phyloP scores from a whole-genome alignment of 257 asterid species.

The Nicotiana sylvestris region DNA sequence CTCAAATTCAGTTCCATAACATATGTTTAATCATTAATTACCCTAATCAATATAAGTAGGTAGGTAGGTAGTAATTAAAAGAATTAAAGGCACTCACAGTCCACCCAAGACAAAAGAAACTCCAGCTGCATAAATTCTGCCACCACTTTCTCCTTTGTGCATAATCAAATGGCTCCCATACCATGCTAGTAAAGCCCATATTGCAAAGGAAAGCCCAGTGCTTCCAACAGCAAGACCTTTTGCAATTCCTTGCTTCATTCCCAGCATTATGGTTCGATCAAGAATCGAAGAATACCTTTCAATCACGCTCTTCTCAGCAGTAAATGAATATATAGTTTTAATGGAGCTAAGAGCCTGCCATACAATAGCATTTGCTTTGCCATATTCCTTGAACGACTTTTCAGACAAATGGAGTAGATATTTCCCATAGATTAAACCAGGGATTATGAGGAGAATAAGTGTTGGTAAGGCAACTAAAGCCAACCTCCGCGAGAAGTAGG shows the following conservation, averaged over 20 bases:
- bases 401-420: conserved; percentile 47
- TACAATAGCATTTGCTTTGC: conserved; percentile 55
- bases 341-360: conserved; percentile 78
- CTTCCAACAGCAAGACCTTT: conserved; percentile 86
- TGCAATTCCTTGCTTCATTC: conserved; percentile 79
- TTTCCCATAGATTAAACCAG: conserved; percentile 70
- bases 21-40: no score
- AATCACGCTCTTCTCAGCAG: conserved; percentile 68
- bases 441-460: conserved; percentile 51
- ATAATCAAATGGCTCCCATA: conserved; percentile 74
- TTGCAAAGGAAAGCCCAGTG: conserved; percentile 68
- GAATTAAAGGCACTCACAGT: conserved; percentile 43
- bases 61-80: not conserved
- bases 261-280: conserved; percentile 53
- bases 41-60: no score
- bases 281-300: conserved; percentile 49
- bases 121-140: conserved; percentile 71
- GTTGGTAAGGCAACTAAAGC: conserved; percentile 73
- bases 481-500: conserved; percentile 73
- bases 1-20: not conserved
- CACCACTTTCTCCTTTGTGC: conserved; percentile 82
- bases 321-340: conserved; percentile 73
- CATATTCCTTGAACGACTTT: conserved; percentile 55
- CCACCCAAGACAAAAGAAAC: conserved; percentile 84
- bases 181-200: conserved; percentile 94